Conservation (phyloP, 139 green algal genomes). For the Desmodesmus armatus region DNA sequence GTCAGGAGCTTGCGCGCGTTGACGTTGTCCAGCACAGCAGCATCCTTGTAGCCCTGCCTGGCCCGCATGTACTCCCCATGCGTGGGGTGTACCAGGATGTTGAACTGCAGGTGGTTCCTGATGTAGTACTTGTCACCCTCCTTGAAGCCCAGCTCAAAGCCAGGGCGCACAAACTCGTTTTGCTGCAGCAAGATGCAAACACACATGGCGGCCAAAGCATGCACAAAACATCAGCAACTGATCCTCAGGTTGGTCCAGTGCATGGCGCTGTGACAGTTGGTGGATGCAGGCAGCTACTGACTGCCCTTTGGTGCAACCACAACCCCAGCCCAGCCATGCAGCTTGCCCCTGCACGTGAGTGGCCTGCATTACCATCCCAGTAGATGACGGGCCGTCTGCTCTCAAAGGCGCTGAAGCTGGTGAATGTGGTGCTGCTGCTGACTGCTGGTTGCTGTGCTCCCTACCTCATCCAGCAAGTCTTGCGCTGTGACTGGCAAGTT, state of each 20-base stretch:
- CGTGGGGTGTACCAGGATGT: slow-evolving; percentile 90
- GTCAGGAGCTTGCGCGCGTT: slow-evolving; percentile 54
- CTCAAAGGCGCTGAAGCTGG: neutral
- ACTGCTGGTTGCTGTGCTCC: neutral
- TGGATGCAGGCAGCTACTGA: no score
- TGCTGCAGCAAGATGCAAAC: slow-evolving; percentile 64
- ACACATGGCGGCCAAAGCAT: no score
- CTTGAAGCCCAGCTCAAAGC: slow-evolving; percentile 89
- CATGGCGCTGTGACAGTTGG: no score
- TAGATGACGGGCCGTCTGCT: neutral
- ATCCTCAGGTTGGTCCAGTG: no score
- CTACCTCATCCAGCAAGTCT: slow-evolving; percentile 79
- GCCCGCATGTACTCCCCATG: slow-evolving; percentile 80
- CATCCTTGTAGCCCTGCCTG: slow-evolving; percentile 37
- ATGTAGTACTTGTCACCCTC: slow-evolving; percentile 83
- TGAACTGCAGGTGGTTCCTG: slow-evolving; percentile 97
- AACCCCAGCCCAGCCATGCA: no score
- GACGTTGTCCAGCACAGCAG: slow-evolving; percentile 53
- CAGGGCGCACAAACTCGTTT: slow-evolving; percentile 77
- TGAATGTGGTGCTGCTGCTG: neutral
- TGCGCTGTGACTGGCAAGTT: slow-evolving; percentile 96
- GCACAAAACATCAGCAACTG: no score
- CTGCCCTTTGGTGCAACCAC: no score
- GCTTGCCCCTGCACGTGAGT: neutral
- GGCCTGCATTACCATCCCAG: no score